Conservation (phyloP, 139 green algal species). For the Chlorella vulgaris region DNA sequence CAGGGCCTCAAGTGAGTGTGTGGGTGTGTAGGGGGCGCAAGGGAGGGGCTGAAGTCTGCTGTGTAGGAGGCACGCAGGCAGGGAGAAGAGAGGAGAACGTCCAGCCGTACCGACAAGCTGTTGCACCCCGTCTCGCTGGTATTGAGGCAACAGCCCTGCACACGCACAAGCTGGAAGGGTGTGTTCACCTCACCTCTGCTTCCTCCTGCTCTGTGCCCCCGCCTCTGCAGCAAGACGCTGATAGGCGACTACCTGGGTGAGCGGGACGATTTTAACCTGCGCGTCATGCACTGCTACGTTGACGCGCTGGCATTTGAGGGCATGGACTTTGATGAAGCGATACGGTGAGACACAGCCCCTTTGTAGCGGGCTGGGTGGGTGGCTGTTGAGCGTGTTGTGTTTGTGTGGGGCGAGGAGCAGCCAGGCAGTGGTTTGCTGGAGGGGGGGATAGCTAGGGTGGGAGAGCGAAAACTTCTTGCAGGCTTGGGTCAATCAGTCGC, state of each 20-base stretch:
- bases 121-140: background rate
- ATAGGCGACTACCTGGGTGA: constrained; percentile 98
- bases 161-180: too few relatives aligned
- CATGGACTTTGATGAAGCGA: constrained; percentile 91
- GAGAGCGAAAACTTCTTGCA: too few relatives aligned
- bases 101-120: background rate
- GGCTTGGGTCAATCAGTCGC: too few relatives aligned
- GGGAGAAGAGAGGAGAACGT: background rate
- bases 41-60: too few relatives aligned
- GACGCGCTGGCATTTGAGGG: constrained; percentile 90
- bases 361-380: too few relatives aligned
- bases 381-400: too few relatives aligned
- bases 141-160: too few relatives aligned
- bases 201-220: background rate
- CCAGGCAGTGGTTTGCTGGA: too few relatives aligned
- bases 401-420: too few relatives aligned
- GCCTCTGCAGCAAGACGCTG: constrained; percentile 74
- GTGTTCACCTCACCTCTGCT: background rate
- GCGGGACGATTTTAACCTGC: constrained; percentile 86
- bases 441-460: too few relatives aligned
- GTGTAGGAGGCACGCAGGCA: too few relatives aligned
- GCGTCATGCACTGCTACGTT: constrained; percentile 98
- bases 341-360: constrained; percentile 79
- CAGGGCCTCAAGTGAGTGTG: constrained; percentile 73
- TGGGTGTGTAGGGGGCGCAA: background rate